Base-by-base conservation (phyloP, 108 stramenopile genomes). In the Skeletonema tropicum region DNA sequence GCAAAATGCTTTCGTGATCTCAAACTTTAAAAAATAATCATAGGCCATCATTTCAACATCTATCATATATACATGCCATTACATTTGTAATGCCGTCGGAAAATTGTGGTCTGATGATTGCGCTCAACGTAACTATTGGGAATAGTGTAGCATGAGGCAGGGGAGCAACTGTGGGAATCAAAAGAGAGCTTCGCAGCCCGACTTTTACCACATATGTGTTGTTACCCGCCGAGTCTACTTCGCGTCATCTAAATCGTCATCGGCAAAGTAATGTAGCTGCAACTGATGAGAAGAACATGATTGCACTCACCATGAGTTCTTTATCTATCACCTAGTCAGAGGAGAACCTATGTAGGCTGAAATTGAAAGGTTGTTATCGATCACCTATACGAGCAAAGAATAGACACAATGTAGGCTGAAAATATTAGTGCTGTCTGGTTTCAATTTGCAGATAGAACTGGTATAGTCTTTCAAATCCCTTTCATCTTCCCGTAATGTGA, bases 101-200 rank as follows among this genome's bases (percentile, higher is more conserved):
- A 82, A 82, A 82, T 82, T 82, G 80, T 82, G 74, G 80, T 82
- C 80, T 82, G 80, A 82, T 82, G 69, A 64, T 36, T 33, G 64
- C 74, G 80, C 80, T 74, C 80, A 82, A 75, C 21, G 66, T 71
- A 42, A 36, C 52, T 55, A 55, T 55, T 55, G 19, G 52, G 52
- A 23, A 45, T 68, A 57, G 30, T 63, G 72, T 70, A 69, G 52
- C n/a, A 57, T 59, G 30, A 57, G 55, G 36, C 41, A 64, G 30
- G n/a, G 5, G 62, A 62, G 64, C 73, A 33, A 59, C 58, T 49
- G 67, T 36, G 35, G 33, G 29, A 66, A 73, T 68, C 62, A 65
- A 73, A 63, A 41, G 66, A 31, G 71, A 80, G 70, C 79, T 31
- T 80, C 73, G 32, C 79, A 57, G 79, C 72, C 79, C 61, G 38